Conservation (phyloP, 805 yeast species). For the Hanseniaspora singularis region DNA sequence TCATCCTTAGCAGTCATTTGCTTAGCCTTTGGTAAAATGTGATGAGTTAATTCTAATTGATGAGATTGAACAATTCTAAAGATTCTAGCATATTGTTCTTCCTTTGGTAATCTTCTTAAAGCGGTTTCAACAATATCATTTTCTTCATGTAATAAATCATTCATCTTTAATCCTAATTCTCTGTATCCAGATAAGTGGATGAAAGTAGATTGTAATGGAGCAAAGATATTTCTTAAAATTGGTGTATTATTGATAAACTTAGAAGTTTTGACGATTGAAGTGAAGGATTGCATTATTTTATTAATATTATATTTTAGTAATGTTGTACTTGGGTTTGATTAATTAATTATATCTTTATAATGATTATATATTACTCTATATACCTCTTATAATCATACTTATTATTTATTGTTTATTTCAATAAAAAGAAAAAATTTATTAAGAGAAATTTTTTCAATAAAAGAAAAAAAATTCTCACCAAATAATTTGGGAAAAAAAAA, state of each 20-base stretch:
- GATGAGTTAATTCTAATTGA: conserved; percentile 75
- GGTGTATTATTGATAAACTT: conserved; percentile 77
- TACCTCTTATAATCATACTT: too few relatives aligned
- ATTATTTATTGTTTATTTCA: too few relatives aligned
- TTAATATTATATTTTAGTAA: background rate
- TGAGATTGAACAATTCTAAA: conserved; percentile 87
- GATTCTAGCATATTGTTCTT: conserved; percentile 78
- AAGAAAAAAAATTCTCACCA: too few relatives aligned
- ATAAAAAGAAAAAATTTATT: too few relatives aligned
- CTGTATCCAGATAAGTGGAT: conserved; percentile 79
- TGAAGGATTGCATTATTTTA: conserved; percentile 37
- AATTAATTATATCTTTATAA: background rate
- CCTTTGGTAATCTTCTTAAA: conserved; percentile 70
- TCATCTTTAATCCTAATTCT: conserved; percentile 81
- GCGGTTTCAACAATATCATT: conserved; percentile 79
- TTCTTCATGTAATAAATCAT: conserved; percentile 83
- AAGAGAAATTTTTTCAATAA: too few relatives aligned
- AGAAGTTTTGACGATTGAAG: conserved; percentile 60
- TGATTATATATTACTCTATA: background rate
- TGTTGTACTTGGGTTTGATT: background rate
- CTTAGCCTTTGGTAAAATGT: conserved; percentile 69
- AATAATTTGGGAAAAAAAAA: too few relatives aligned
- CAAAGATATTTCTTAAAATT: conserved; percentile 55
- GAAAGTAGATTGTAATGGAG: conserved; percentile 71
- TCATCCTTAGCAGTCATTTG: conserved; percentile 72